Percentiles rank a stretch among this genome's conserved stretches.
These are phyloP conservation scores for Thelephora terrestris DNA, from an alignment of 1,284 basidiomycete genomes.

Conservation along the genomic window DNA sequence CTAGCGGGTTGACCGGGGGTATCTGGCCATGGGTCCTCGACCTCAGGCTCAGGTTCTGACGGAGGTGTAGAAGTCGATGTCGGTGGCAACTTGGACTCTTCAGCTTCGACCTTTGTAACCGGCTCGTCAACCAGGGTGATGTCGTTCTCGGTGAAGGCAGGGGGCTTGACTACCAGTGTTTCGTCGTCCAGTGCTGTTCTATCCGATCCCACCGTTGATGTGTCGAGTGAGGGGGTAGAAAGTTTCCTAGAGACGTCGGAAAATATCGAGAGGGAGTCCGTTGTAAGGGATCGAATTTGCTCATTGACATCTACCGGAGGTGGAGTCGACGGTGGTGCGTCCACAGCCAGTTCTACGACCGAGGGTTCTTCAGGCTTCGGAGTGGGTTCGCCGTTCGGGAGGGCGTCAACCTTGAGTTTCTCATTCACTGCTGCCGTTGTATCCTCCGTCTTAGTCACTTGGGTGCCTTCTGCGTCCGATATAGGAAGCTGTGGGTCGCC, in stretches of 20 bases:
- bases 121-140: neutral
- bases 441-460: neutral
- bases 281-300: neutral
- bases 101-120: neutral
- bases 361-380: no score
- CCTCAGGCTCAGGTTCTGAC: neutral
- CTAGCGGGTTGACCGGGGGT: constrained; percentile 8
- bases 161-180: neutral
- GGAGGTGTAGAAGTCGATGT: neutral
- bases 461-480: neutral
- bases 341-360: no score
- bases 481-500: neutral
- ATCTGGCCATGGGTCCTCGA: neutral
- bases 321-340: no score
- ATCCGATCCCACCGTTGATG: neutral
- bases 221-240: neutral
- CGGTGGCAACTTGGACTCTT: neutral
- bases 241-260: neutral
- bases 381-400: no score
- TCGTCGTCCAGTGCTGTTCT: neutral
- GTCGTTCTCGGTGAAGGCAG: neutral
- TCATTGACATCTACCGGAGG: neutral
- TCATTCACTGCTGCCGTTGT: neutral
- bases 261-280: constrained; percentile 15
- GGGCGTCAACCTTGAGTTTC: no score